These are phyloP conservation scores for Thecamonas trahens DNA, from an alignment of 78 protist genomes.

Conservation along the genomic window DNA sequence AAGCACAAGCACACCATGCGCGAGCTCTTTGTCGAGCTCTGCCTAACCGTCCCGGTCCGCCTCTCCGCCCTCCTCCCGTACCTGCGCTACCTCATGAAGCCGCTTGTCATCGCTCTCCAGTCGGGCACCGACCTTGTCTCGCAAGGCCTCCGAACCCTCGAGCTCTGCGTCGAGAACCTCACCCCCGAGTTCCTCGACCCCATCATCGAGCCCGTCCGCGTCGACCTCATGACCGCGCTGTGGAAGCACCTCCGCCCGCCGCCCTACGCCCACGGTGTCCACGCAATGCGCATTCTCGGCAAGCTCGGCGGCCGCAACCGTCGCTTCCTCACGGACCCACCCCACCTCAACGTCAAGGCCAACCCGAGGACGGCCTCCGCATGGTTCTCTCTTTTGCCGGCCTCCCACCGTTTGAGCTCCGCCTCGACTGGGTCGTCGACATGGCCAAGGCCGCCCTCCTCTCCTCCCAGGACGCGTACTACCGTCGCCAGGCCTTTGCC, in stretches of 20 bases:
- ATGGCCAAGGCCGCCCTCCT: too few species aligned
- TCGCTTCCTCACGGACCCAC: constrained; percentile 16
- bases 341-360: neutral
- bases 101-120: constrained; percentile 67
- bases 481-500: too few species aligned
- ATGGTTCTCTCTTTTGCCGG: too few species aligned
- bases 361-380: neutral
- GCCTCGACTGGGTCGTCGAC: too few species aligned
- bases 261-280: constrained; percentile 51
- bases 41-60: constrained; percentile 81
- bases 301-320: constrained; percentile 91
- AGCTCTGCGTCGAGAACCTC: constrained; percentile 68
- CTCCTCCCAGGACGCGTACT: too few species aligned
- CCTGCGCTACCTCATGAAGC: constrained; percentile 60
- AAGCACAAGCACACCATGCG: constrained; percentile 13
- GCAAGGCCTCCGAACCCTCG: constrained; percentile 69
- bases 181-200: constrained; percentile 72
- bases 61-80: constrained; percentile 62
- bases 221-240: constrained; percentile 34
- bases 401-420: too few species aligned
- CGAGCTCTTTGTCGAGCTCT: constrained; percentile 75
- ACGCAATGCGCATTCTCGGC: constrained; percentile 80
- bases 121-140: constrained; percentile 22
- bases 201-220: constrained; percentile 18
- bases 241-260: constrained; percentile 51